Base-by-base conservation (phyloP, 352 stramenopile genomes). In the Sclerospora graminicola region DNA sequence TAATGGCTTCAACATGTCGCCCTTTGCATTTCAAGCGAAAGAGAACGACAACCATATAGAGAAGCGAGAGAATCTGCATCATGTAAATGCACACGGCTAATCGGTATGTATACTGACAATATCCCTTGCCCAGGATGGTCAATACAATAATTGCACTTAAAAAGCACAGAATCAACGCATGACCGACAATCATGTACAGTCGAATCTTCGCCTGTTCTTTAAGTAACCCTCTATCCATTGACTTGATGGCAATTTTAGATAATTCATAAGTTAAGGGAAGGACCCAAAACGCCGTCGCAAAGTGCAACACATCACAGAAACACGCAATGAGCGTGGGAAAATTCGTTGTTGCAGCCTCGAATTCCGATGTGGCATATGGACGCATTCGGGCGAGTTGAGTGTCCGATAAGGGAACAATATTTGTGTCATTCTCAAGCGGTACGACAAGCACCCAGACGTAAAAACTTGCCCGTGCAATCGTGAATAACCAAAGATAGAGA, bases 181-280 rank as follows among this genome's bases (percentile, higher is more conserved):
- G 59, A 4, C 42, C 56, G 0, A 62, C n/a, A 29, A 26, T 55
- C 9, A 48, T 29, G 37, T 73, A 73, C 18, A 58, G 5, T 2
- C 56, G 52, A 10, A 83, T 80, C 14, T 63, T 59, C 2, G 39
- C 46, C 14, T 59, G 34, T 41, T 87, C 75, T 18, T 66, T 68
- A 1, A 16, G 24, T 4, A 48, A 43, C 2, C 75, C 75, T 27
- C 75, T 52, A 32, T 87, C 75, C 75, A 87, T 87, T 2, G 69
- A 68, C 21, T 66, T 79, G 13, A 49, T 44, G 8, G 64, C 75
- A 31, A 87, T 70, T 30, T 66, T 61, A 8, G 52, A 67, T n/a
- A 87, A 47, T 23, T 87, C 75, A 48, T 81, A 75, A 13, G 55
- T 63, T 0, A 87, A 44, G 15, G 69, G 67, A 14, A 79, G 59